Percentiles rank a stretch among this genome's conserved stretches.
Evolutionary conservation across 1,139 yeast species (phyloP).

Genomic region (Debaryomycetaceae sp.): DNA sequence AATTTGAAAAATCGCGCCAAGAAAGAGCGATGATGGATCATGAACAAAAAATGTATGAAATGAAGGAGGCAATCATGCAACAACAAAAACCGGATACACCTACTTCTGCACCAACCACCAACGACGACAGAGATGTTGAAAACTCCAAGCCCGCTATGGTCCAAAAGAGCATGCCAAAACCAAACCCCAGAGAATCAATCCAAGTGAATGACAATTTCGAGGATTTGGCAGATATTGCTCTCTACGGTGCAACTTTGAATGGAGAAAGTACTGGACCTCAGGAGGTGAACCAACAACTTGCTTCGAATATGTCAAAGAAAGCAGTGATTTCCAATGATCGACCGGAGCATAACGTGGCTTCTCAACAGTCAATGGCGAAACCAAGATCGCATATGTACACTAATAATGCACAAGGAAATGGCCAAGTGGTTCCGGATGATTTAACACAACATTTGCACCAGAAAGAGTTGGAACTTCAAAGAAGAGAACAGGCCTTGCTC

Average conservation of each 20-base stretch:
- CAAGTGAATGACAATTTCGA: constrained; percentile 27
- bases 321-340: neutral
- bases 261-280: constrained; percentile 16
- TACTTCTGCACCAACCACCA: neutral
- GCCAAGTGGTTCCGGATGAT: constrained; percentile 3
- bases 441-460: constrained; percentile 15
- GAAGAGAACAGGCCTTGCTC: constrained; percentile 41
- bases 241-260: constrained; percentile 35
- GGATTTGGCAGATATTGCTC: constrained; percentile 45
- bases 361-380: neutral
- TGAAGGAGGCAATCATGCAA: neutral
- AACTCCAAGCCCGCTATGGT: neutral
- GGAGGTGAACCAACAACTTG: neutral
- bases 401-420: neutral
- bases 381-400: neutral
- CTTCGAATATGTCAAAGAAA: neutral
- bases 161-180: neutral
- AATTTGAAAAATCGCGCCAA: neutral
- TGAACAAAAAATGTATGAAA: constrained; percentile 5
- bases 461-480: constrained; percentile 40
- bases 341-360: neutral
- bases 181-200: constrained; percentile 11
- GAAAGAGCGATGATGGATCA: constrained; percentile 8
- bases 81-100: neutral
- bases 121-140: neutral